Percentiles rank a stretch among this genome's conserved stretches.
Evolutionary conservation across 2,329 filamentous ascomycete species (phyloP).

Genomic region (Fusarium dlaminii): DNA sequence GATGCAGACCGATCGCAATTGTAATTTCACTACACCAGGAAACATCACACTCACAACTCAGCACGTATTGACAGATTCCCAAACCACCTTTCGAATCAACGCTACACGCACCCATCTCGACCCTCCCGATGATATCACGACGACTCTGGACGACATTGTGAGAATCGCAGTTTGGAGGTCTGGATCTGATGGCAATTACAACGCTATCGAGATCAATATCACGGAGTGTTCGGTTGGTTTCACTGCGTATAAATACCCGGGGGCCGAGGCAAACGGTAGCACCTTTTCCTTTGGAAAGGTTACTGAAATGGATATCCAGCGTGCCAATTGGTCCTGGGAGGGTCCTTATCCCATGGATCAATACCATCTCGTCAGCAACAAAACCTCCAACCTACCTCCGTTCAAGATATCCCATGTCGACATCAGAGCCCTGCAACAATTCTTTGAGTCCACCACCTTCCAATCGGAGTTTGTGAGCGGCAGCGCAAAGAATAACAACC

Average conservation of each 20-base stretch:
- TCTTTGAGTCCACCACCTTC: neutral
- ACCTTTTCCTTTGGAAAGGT: neutral
- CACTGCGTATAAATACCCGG: neutral
- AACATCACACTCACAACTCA: neutral
- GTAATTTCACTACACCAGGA: neutral
- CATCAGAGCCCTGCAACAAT: neutral
- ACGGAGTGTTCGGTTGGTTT: neutral
- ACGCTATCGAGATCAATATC: neutral
- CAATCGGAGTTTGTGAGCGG: neutral
- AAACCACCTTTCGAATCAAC: neutral
- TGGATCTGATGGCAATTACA: neutral
- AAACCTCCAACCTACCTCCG: neutral
- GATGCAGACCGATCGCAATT: neutral
- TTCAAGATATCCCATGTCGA: neutral
- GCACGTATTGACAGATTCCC: neutral
- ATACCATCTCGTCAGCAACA: neutral
- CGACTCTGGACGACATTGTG: neutral
- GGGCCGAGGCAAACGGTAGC: neutral
- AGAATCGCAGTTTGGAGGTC: neutral
- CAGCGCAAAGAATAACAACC: fast-evolving
- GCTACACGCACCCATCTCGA: neutral
- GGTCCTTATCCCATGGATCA: too few relatives aligned
- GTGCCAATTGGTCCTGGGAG: neutral
- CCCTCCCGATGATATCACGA: neutral
- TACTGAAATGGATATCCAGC: neutral